Evolutionary conservation across 2,329 filamentous ascomycete species (phyloP), one percentile per base, ranked within the genome.

Genomic region (Tolypocladium paradoxum): DNA sequence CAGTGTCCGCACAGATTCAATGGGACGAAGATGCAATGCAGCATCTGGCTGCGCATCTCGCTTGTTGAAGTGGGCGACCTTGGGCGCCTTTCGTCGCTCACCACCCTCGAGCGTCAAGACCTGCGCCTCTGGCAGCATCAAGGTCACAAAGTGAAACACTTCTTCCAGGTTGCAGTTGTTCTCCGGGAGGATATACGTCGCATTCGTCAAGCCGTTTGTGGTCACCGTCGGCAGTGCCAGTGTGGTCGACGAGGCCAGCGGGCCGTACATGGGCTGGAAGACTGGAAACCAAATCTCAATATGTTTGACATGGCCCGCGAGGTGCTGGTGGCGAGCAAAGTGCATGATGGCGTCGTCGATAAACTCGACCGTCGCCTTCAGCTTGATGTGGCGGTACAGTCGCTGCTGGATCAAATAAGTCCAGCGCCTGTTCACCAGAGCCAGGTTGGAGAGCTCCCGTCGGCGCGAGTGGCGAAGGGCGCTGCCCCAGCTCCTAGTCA

Each of bases 201-300:
- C 76, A 45, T 75, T 76, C n/a, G 76, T 77, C 53, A 81, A 68
- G 33, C 78, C 77, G 55, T 80, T 77, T 40, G 73, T 73, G 2
- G 76, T 77, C n/a, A 81, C 73, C 0, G 73, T 77, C 8, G 77
- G 78, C 11, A 79, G 66, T 2, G 73, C 67, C 50, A 75, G 68
- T 0, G 70, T 72, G 40, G 72, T 71, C 18, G 73, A 72, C 22
- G 73, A 58, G 4, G 71, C 68, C 40, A 70, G 61, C 6, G 75
- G 69, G 11, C 72, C 69, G 54, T 74, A 73, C 14, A 76, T 77
- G 22, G 79, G 80, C 58, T 84, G 78, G 60, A 86, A 90, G 40
- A 89, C 85, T 3, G 87, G 86, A 56, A 90, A 87, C 85, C 86
- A 90, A 43, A 89, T 76, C 67, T 90, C 86, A 55, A 89, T 78